Conservation (phyloP, 2,329 filamentous ascomycete genomes). For the Chaetomium sp. region DNA sequence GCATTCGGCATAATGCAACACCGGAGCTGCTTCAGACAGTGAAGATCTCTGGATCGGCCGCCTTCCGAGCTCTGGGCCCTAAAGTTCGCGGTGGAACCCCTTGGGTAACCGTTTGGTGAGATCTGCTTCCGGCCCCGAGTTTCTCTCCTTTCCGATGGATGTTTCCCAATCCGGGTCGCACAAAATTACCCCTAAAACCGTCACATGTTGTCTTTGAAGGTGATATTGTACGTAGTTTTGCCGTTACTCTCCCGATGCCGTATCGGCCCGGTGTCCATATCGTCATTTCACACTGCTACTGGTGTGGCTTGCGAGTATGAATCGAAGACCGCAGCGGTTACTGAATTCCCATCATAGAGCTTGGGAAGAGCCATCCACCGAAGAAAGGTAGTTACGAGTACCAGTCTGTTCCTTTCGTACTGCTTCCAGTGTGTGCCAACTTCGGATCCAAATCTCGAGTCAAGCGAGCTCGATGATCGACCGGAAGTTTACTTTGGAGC, state of each 20-base stretch:
- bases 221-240: neutral
- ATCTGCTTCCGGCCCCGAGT: neutral
- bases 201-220: neutral
- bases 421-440: neutral
- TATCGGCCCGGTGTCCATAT: neutral
- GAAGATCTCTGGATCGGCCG: conserved; percentile 8
- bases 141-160: neutral
- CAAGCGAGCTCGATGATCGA: neutral
- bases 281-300: neutral
- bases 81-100: neutral
- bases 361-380: neutral
- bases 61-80: neutral
- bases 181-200: neutral
- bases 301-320: neutral
- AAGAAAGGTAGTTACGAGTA: too few relatives aligned
- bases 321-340: neutral
- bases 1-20: neutral
- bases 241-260: neutral
- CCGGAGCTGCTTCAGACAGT: conserved; percentile 4
- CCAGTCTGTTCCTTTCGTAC: too few relatives aligned
- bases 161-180: neutral
- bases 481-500: neutral
- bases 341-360: neutral
- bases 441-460: neutral
- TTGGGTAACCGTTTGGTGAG: neutral